Evolutionary conservation across 2,329 filamentous ascomycete genomes (phyloP), one percentile per base, ranked within the genome.

Genomic region (Corinectria fuckeliana): DNA sequence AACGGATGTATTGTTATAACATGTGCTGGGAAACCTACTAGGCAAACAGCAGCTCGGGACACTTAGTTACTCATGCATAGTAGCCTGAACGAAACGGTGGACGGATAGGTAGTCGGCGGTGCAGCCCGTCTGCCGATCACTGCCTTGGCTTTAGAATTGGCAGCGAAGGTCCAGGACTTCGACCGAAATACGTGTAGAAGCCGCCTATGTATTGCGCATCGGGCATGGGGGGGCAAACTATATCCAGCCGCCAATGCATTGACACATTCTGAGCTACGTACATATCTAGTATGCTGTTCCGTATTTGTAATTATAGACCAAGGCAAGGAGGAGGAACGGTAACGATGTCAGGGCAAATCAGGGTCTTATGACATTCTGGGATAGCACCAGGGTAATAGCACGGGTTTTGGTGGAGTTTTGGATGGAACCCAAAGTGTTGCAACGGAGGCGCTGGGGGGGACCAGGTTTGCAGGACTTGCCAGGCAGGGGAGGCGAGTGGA

Each of bases 361-460:
- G 38, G 38, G 38, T 21, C 38, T 20, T 28, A 25, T 23, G 25
- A n/a, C 42, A 45, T 45, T 16, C 42, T 45, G 42, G 42, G n/a
- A 28, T 9, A 28, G n/a, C 18, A 28, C 10, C 28, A 45, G 42
- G 42, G 25, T 28, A 45, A 45, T 45, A 45, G 42, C 6, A 26
- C 42, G 42, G 42, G 48, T 42, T 51, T 45, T 51, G 49, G 49
- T 45, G 42, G 42, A 45, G 42, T 28, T 18, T 49, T 41, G 49
- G 23, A 58, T 58, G 56, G 56, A 58, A 58, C 56, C 56, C 50
- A 36, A 58, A 23, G 56, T 54, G 56, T 54, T 50, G 51, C 56
- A 59, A 49, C 34, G 56, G 50, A 59, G 50, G 56, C 44, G 56
- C 54, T 53, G 44, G 36, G 55, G 28, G 28, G 16, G 50, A 50